Evolutionary conservation across 192 early-diverging fungal genomes (phyloP), one percentile per base, ranked within the genome.

Genomic region (Coemansia sp.): DNA sequence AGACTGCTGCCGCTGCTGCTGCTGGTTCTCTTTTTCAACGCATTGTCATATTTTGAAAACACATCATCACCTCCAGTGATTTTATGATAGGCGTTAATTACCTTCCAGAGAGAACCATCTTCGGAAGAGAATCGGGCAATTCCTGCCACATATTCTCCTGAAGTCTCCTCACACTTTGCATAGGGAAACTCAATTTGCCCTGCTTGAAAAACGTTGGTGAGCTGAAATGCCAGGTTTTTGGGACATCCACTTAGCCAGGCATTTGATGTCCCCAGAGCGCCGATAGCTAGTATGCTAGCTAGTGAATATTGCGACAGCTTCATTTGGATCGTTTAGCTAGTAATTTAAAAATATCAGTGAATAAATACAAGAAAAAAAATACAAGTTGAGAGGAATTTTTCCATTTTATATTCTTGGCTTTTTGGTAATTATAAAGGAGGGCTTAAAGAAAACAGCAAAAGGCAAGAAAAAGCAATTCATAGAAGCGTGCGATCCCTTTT

Each of bases 111-210:
- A 26, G 65, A 63, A 4, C 59, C 57, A 6, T 63, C 67, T 33
- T 50, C 55, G 31, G 82, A 74, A 36, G 71, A 77, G 59, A 83
- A 83, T 2, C 75, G 77, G 4, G 75, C 78, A 50, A 83, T 78
- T 15, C 82, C 82, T 21, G 57, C 65, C 10, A 75, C 69, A 38
- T 61, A 83, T 8, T 72, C 82, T n/a, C 77, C 53, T 18, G 70
- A 70, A 43, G 76, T 64, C 21, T 80, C 63, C 31, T 77, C 41
- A 21, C 62, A 53, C 59, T 68, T 78, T 40, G 71, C 73, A 46
- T 70, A 82, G 33, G 68, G 31, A 42, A 80, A 75, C 38, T 59
- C 10, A 1, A 43, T 65, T 19, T 65, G 46, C 5, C 63, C 65
- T 53, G 69, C 61, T 46, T 83, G 79, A 50, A 61, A 76, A 10